These are phyloP conservation scores for Plasmodium inui DNA, from an alignment of 169 alveolate species.

Conservation along the genomic window DNA sequence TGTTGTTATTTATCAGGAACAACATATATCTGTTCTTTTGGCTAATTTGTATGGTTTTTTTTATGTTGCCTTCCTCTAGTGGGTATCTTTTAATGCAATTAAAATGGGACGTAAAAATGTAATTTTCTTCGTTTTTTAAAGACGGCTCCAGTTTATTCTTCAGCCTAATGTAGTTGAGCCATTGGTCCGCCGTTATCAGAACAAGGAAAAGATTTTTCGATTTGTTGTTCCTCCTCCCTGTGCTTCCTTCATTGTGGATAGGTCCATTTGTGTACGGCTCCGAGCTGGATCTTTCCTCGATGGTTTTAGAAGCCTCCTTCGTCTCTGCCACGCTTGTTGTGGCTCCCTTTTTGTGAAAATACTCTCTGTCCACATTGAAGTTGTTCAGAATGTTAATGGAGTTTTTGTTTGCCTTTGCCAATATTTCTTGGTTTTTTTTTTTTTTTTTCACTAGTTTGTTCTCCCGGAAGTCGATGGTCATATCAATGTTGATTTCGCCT, in stretches of 20 bases:
- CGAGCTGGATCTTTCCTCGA: neutral
- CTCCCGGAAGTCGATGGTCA: conserved; percentile 35
- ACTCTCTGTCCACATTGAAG: conserved; percentile 48
- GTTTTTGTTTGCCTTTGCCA: conserved; percentile 59
- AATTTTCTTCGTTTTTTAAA: conserved; percentile 44
- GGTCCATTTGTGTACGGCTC: neutral
- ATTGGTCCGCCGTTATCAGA: conserved; percentile 64
- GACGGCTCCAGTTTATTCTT: conserved; percentile 69
- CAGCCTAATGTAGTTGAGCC: conserved; percentile 55
- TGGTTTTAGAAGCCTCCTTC: neutral
- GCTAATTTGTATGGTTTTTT: conserved; percentile 40
- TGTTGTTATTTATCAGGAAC: conserved; percentile 48
- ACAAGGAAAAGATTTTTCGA: conserved; percentile 46
- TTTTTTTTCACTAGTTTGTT: conserved; percentile 16
- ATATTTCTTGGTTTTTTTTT: conserved; percentile 47
- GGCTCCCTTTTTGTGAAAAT: conserved; percentile 3
- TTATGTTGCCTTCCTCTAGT: conserved; percentile 38
- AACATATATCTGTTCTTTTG: conserved; percentile 72
- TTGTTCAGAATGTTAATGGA: conserved; percentile 37
- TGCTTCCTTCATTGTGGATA: neutral
- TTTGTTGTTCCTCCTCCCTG: neutral
- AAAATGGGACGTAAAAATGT: conserved; percentile 69
- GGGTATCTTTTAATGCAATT: conserved; percentile 68
- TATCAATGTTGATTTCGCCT: conserved; percentile 60
- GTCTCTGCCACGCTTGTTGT: neutral